Evolutionary conservation across 2,329 filamentous ascomycete species (phyloP).

Genomic region (Hymenoscyphus fructigenus): DNA sequence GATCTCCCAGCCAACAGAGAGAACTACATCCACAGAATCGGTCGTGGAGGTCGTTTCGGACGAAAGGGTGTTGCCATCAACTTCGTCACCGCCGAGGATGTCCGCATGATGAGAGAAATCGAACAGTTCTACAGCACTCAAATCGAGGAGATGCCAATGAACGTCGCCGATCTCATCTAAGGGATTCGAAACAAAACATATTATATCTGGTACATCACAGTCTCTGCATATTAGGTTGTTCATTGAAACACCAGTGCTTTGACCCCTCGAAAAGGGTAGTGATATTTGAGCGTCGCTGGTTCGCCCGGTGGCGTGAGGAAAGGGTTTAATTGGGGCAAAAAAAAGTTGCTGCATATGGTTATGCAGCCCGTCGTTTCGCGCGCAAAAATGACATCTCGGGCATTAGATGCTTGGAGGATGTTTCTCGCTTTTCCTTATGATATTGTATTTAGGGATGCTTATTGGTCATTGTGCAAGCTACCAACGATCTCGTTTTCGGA

Average conservation of each 20-base stretch:
- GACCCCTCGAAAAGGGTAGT: conserved; percentile 33
- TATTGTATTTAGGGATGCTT: conserved; percentile 35
- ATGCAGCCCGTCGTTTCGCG: conserved; percentile 31
- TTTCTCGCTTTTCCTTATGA: conserved; percentile 33
- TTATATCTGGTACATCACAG: conserved; percentile 36
- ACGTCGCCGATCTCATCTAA: conserved; percentile 76
- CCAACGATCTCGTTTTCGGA: conserved; percentile 28
- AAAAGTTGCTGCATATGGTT: conserved; percentile 36
- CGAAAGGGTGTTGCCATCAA: conserved; percentile 99
- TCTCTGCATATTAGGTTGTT: conserved; percentile 26
- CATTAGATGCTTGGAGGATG: conserved; percentile 36
- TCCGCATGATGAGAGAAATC: conserved; percentile 99
- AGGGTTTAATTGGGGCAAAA: conserved; percentile 34
- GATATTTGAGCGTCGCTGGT: conserved; percentile 39
- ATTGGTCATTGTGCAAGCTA: conserved; percentile 29
- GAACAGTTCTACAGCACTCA: conserved; percentile 99
- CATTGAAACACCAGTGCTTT: conserved; percentile 23
- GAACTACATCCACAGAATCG: conserved; percentile 99
- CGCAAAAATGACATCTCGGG: conserved; percentile 33
- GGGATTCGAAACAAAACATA: conserved; percentile 15
- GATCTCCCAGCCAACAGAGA: conserved; percentile 97
- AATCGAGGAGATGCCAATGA: conserved; percentile 99
- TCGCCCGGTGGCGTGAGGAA: conserved; percentile 37
- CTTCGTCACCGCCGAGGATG: conserved; percentile 98
- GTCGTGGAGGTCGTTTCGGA: conserved; percentile 91